Evolutionary conservation across 2,329 filamentous ascomycete species (phyloP).

Genomic region (Fusarium nelsonii): DNA sequence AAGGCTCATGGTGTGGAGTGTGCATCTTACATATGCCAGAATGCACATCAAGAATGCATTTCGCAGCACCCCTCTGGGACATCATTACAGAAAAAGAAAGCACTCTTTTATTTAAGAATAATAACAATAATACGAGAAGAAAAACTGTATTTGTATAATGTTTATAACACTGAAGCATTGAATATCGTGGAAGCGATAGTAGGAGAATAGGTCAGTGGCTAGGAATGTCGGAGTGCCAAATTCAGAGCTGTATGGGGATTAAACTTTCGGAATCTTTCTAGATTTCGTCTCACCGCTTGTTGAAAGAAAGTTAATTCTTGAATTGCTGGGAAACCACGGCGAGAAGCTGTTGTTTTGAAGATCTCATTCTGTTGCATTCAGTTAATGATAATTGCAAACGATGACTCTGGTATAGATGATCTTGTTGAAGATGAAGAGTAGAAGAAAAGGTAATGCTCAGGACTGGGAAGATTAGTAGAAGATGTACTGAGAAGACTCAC

Average conservation of each 20-base stretch:
- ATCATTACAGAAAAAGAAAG: background rate
- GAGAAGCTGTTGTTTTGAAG: conserved; percentile 30
- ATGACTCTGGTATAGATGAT: conserved; percentile 1
- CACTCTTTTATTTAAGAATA: background rate
- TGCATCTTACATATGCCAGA: conserved; percentile 32
- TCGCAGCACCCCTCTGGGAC: conserved; percentile 27
- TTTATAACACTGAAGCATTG: background rate
- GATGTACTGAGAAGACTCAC: background rate
- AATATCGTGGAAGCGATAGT: background rate
- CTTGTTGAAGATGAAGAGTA: background rate
- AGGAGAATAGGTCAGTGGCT: background rate
- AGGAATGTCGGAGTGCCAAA: conserved; percentile 35
- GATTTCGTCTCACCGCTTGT: conserved; percentile 26
- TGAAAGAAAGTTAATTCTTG: conserved; percentile 33
- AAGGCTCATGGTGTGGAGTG: conserved; percentile 37
- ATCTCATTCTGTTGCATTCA: conserved; percentile 12
- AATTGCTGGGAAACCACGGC: conserved; percentile 36
- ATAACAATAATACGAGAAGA: background rate
- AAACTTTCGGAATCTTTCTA: conserved; percentile 38
- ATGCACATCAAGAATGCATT: conserved; percentile 34
- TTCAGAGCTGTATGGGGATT: conserved; percentile 19
- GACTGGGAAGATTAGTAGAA: background rate
- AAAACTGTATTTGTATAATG: background rate
- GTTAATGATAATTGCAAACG: conserved; percentile 9
- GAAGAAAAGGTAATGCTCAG: background rate